Base-by-base conservation (phyloP, 139 green algal species). In the Coccomyxa sp. region DNA sequence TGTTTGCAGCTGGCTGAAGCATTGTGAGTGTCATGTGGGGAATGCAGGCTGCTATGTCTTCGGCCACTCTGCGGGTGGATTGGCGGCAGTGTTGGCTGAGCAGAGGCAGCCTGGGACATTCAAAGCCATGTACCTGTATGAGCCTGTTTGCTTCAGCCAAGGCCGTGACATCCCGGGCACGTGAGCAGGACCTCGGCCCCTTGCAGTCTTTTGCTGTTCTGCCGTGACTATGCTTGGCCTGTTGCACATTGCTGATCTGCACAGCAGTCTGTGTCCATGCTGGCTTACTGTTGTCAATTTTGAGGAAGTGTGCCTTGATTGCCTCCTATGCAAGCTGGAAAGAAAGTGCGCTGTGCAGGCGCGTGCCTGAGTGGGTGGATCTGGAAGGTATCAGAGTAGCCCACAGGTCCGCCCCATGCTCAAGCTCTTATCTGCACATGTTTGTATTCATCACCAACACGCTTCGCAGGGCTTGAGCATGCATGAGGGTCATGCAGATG, bases 81-180 rank as follows among this genome's bases (percentile, higher is more conserved):
- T 55, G 37, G 36, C 36, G 8, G 36, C 70, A 1, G 14, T 75
- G 14, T n/a, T 31, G 14, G 70, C 70, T 8, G 70, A 75, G 40
- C 16, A 33, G 12, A 27, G 22, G 14, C 35, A 31, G 36, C 70
- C 70, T 0, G 36, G 36, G 8, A 75, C 37, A 1, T 75, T 75
- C 29, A 29, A n/a, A 14, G 70, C 70, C 70, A 75, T 75, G 70
- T 75, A 75, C 70, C 36, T 75, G 14, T 75, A 37, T 36, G 70
- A 75, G 36, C 70, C 70, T 2, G 36, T 55, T 7, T 14, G 50
- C 10, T n/a, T 55, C 22, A 6, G 50, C 22, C 50, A n/a, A n/a
- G n/a, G n/a, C 50, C 27, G 50, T 31, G 50, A 64, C 2, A 1
- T 18, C 50, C 22, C 18, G 50, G 50, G 50, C 3, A 64, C 18